Percentiles rank a stretch among this genome's conserved stretches.
Conservation (phyloP, 2,329 filamentous ascomycete species). For the Neofusicoccum ribis region DNA sequence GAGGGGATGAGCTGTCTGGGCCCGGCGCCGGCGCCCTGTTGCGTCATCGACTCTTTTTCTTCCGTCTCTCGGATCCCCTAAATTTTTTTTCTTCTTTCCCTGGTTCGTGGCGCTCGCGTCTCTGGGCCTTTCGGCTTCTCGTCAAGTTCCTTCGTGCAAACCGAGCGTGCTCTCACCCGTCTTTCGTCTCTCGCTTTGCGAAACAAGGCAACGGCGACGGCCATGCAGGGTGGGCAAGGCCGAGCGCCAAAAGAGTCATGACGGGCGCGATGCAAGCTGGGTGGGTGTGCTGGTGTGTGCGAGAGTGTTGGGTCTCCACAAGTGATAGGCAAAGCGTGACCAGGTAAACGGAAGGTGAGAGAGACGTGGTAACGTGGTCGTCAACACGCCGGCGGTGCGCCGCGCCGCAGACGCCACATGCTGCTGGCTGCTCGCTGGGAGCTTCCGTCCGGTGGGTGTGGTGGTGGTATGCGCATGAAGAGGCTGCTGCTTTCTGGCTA, state of each 20-base stretch:
- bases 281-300: not conserved
- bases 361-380: not conserved
- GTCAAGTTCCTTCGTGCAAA: no score
- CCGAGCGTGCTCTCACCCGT: no score
- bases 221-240: not conserved
- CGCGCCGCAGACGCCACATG: not conserved
- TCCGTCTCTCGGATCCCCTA: not conserved
- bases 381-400: not conserved
- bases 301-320: not conserved
- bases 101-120: not conserved
- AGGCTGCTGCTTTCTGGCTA: not conserved
- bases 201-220: not conserved
- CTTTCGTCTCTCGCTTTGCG: not conserved
- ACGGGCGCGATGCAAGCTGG: not conserved
- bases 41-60: not conserved
- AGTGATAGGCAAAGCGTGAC: slow-evolving; percentile 16
- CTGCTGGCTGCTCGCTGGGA: not conserved
- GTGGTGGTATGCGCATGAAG: not conserved
- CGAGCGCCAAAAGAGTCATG: slow-evolving; percentile 1
- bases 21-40: not conserved
- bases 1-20: not conserved
- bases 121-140: no score
- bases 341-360: slow-evolving; percentile 7
- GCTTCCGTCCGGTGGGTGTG: not conserved
- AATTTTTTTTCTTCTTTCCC: not conserved